Evolutionary conservation across 2,329 filamentous ascomycete genomes (phyloP), one percentile per base, ranked within the genome.

Genomic region (Botrytis byssoidea): DNA sequence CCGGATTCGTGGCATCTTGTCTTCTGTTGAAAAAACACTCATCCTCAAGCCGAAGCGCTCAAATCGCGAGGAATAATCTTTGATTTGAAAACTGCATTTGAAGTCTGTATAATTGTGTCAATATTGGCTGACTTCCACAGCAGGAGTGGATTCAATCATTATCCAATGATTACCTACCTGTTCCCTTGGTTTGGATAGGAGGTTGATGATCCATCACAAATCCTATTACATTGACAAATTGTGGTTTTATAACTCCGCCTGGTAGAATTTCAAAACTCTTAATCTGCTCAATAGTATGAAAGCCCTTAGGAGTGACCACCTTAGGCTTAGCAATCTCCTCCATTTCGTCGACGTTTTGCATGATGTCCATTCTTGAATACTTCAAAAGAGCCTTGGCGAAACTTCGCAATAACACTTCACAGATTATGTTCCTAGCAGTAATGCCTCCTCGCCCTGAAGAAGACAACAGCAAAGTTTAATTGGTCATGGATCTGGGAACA

Each of bases 181-280:
- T 78, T 35, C 87, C 86, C 71, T 75, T 83, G 1, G 89, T 89
- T 18, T 80, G 73, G 0, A 84, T 84, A 1, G 89, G 87, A 0
- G 85, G 82, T 73, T 88, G 85, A 67, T 85, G 86, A 77, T 95
- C 92, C 70, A 89, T 88, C 5, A 95, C 88, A 7, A 95, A 82
- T 1, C 93, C 94, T 69, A 94, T 86, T 59, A 96, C 83, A 82
- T 85, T 91, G 76, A 90, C 84, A 9, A 83, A 42, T 46, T 46
- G 71, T 32, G 60, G 63, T 32, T 42, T 68, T 10, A 57, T 10
- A 42, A 20, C 40, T 25, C 66, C 48, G 32, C 51, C 51, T 68
- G 48, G 66, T 68, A 68, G 18, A 9, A 68, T 57, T 32, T 68
- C 55, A 18, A 70, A 12, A 44, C 85, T 80, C 75, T 82, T 79